A percentile compares a stretch with the other conserved stretches of the same genome.
These are phyloP conservation scores for Candida sphagnicola DNA, from an alignment of 805 yeast genomes.

Conservation along the genomic window DNA sequence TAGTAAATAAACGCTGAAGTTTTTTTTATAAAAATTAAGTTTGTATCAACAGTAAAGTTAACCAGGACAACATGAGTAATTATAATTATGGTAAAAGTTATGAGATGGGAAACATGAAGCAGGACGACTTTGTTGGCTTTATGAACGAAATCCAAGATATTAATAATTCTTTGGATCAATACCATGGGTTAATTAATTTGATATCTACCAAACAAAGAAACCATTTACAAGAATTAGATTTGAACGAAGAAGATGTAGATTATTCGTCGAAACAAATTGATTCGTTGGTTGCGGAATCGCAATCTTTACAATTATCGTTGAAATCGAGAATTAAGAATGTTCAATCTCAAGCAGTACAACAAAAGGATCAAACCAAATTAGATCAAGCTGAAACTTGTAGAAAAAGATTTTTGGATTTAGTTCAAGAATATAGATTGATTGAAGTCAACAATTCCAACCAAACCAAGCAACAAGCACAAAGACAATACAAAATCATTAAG, in stretches of 20 bases:
- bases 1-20: background rate
- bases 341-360: slow-evolving; percentile 60
- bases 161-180: slow-evolving; percentile 39
- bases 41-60: background rate
- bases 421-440: slow-evolving; percentile 80
- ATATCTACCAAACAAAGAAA: slow-evolving; percentile 39
- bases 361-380: slow-evolving; percentile 68
- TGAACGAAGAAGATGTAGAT: slow-evolving; percentile 41
- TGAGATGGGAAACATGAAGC: slow-evolving; percentile 26
- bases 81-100: slow-evolving; percentile 15
- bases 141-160: slow-evolving; percentile 45
- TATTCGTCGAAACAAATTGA: slow-evolving; percentile 74
- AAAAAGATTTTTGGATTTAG: slow-evolving; percentile 77
- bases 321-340: slow-evolving; percentile 73
- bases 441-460: slow-evolving; percentile 85
- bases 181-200: slow-evolving; percentile 34
- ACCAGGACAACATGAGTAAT: slow-evolving; percentile 25
- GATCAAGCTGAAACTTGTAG: slow-evolving; percentile 89
- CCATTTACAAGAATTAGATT: slow-evolving; percentile 38
- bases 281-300: slow-evolving; percentile 69
- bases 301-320: slow-evolving; percentile 69
- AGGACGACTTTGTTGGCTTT: slow-evolving; percentile 40
- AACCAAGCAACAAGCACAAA: slow-evolving; percentile 81
- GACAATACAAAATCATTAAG: slow-evolving; percentile 87
- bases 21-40: background rate